These are phyloP conservation scores for Microbotryum silenes-acaulis DNA, from an alignment of 1,284 basidiomycete species.

Conservation along the genomic window DNA sequence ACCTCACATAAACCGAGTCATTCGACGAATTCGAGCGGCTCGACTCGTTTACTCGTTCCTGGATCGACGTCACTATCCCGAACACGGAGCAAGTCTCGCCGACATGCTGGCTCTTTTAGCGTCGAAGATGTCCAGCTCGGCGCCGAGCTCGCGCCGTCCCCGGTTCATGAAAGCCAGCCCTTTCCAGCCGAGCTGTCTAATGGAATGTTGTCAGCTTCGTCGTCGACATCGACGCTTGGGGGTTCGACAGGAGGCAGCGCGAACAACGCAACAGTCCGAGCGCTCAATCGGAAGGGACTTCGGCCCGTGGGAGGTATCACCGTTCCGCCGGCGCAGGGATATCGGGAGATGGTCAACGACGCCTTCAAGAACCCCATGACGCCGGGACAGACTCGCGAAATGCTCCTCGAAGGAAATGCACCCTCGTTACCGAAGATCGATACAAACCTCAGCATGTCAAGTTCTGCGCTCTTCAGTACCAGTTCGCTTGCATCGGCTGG, in stretches of 20 bases:
- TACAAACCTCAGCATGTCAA: too few species aligned
- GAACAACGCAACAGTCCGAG: background rate
- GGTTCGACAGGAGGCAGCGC: background rate
- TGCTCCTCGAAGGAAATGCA: background rate
- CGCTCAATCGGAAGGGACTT: conserved; percentile 1
- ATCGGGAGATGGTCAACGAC: conserved; percentile 25
- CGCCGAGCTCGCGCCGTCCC: conserved; percentile 56
- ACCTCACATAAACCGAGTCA: conserved; percentile 34
- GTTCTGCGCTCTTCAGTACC: too few species aligned
- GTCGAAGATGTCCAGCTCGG: conserved; percentile 83
- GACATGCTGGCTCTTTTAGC: conserved; percentile 88
- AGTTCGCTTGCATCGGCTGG: too few species aligned
- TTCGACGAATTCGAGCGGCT: conserved; percentile 29
- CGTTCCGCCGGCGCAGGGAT: conserved; percentile 14
- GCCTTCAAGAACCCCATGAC: conserved; percentile 31
- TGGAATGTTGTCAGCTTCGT: background rate
- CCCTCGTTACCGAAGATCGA: too few species aligned
- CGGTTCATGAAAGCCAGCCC: conserved; percentile 14
- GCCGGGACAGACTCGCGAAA: conserved; percentile 13
- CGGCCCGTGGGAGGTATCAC: conserved; percentile 3
- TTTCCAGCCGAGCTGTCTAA: conserved; percentile 9
- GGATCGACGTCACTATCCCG: conserved; percentile 24
- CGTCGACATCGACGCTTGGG: background rate
- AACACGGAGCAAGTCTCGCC: conserved; percentile 50
- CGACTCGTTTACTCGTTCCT: conserved; percentile 15